Evolutionary conservation across 805 yeast genomes (phyloP).

Genomic region (Ogataea neopini): DNA sequence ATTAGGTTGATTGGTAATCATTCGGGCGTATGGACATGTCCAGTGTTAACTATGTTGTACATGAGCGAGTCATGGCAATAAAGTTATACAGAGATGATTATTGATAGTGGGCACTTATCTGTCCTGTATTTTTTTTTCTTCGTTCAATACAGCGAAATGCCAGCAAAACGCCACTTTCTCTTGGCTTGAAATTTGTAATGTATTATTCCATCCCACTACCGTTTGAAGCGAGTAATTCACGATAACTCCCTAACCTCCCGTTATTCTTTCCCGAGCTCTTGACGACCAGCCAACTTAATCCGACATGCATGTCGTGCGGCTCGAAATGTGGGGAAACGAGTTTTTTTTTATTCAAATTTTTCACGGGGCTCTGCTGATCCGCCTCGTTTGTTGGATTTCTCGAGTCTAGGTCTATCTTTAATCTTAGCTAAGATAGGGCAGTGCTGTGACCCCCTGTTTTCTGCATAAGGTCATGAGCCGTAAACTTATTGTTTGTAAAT

Average conservation of each 20-base stretch:
- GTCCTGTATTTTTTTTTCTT: too few relatives aligned
- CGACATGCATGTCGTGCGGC: constrained; percentile 1
- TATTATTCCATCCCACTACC: too few relatives aligned
- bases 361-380: not conserved
- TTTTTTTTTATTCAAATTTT: not conserved
- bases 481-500: not conserved
- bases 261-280: not conserved
- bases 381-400: not conserved
- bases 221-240: too few relatives aligned
- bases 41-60: too few relatives aligned
- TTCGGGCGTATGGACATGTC: not conserved
- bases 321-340: constrained; percentile 11
- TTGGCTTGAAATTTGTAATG: too few relatives aligned
- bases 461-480: not conserved
- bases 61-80: too few relatives aligned
- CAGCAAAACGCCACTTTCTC: too few relatives aligned
- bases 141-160: too few relatives aligned
- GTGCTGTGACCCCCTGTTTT: not conserved
- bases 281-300: too few relatives aligned
- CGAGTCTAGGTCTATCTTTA: not conserved
- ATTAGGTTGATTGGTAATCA: not conserved
- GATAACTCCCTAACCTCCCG: not conserved
- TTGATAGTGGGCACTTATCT: too few relatives aligned
- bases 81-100: too few relatives aligned
- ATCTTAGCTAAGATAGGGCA: not conserved